A percentile compares a stretch with the other conserved stretches of the same genome.
Conservation (phyloP, 352 stramenopile genomes). For the Albugo laibachii region DNA sequence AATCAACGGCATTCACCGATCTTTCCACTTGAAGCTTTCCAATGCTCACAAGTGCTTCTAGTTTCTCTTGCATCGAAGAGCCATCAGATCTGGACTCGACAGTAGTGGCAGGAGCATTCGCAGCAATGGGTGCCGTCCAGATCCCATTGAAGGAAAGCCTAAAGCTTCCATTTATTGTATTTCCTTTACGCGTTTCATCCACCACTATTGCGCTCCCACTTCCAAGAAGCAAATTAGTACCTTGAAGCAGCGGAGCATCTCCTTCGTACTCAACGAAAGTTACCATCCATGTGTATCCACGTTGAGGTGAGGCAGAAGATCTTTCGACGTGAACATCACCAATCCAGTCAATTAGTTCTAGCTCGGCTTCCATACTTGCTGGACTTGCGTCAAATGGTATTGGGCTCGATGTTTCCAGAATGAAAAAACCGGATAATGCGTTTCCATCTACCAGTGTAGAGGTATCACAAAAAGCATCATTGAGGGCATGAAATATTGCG, state of each 20-base stretch:
- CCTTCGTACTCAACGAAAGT: conserved; percentile 56
- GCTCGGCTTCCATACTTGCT: conserved; percentile 16
- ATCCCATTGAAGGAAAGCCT: conserved; percentile 25
- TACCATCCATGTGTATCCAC: conserved; percentile 53
- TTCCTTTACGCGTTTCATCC: conserved; percentile 44
- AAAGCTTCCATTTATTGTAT: conserved; percentile 38
- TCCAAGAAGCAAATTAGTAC: conserved; percentile 40
- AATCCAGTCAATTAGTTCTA: conserved; percentile 46
- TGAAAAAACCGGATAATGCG: conserved; percentile 41
- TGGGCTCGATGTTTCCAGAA: conserved; percentile 32
- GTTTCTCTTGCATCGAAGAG: conserved; percentile 48
- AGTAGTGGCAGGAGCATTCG: conserved; percentile 20
- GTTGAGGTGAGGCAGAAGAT: conserved; percentile 22
- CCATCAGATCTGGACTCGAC: conserved; percentile 20
- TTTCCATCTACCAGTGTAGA: conserved; percentile 59
- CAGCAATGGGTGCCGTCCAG: conserved; percentile 19
- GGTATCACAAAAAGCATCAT: conserved; percentile 18
- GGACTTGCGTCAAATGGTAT: conserved; percentile 36
- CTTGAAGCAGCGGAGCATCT: conserved; percentile 27
- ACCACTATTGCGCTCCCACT: conserved; percentile 36
- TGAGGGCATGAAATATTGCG: conserved; percentile 2
- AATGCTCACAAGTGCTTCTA: conserved; percentile 18
- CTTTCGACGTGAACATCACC: conserved; percentile 33
- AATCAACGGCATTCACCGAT: no score
- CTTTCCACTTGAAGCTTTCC: no score